Evolutionary conservation across 495 filamentous ascomycete genomes (phyloP), one percentile per base, ranked within the genome.

Genomic region (Clavariopsis aquatica): DNA sequence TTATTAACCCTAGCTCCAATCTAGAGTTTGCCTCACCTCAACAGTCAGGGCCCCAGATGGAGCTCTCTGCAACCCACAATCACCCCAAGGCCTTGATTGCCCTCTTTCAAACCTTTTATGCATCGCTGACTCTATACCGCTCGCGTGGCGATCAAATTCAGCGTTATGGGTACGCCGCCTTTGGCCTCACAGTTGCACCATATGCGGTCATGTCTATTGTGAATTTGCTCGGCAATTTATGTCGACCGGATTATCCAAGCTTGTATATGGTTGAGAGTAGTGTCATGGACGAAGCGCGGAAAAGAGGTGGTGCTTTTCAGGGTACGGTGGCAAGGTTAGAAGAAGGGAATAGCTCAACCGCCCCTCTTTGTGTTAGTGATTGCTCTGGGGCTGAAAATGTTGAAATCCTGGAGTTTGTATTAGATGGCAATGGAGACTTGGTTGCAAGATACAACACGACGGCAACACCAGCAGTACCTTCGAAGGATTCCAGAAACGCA

Each of bases 101-200:
- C 8, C 47, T 68, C n/a, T 55, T 26, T 13, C 66, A 69, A 49
- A 51, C 65, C 5, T 1, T 24, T 2, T 64, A 64, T 27, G 54
- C 66, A 3, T 27, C 43, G 27, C 27, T 53, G 7, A 69, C 66
- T n/a, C 55, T 64, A 6, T 69, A 69, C 57, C 66, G 66, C 23
- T 55, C 60, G 3, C 47, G 55, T 8, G 66, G 60, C 13, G 60
- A 64, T 29, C 61, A 64, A 24, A 64, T 69, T 28, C 45, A 57
- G 23, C 49, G 43, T 26, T 69, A 56, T 27, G 62, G 67, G 9
- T 69, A 55, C 36, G 62, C 62, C 0, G 67, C 67, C 15, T 69
- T 69, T 57, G 67, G 67, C 10, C 52, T 69, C 2, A 69, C 67
- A 13, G 67, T 69, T 0, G 53, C 58, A 13, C 67, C 67, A 9